Base-by-base conservation (phyloP, 2,329 filamentous ascomycete genomes). In the Claviceps purpurea region DNA sequence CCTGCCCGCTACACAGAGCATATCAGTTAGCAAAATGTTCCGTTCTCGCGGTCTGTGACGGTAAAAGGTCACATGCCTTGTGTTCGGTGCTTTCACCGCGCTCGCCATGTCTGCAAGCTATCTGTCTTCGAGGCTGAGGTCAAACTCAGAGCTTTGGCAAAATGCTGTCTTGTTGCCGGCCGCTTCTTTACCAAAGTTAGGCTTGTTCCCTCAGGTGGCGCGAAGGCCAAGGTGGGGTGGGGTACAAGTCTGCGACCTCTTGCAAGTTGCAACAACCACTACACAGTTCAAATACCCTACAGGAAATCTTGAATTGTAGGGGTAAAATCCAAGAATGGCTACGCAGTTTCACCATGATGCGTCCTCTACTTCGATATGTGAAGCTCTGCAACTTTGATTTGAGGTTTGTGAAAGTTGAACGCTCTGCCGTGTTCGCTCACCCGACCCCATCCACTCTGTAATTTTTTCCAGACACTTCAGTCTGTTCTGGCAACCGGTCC, bases 101-200 rank as follows among this genome's bases (percentile, higher is more conserved):
- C 63, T 69, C 43, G 69, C 67, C 70, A 73, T 73, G 13, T 56
- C 66, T 46, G 56, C 56, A 55, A 51, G 51, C 59, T 58, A 53
- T 50, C 50, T 56, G 53, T 51, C 56, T 46, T 59, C 53, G 50
- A 53, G 52, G 56, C 55, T 56, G 10, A 52, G 52, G 52, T 57
- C 50, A 55, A 56, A 52, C 57, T 54, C 54, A 51, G 54, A 61
- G 57, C 58, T 62, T 53, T 53, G 56, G 52, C 52, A 44, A 56
- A 56, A 56, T 48, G 60, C 64, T 61, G 61, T 26, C 62, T 59
- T 59, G 61, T 58, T 11, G 56, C 56, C 54, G 49, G 56, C 58
- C 60, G 61, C 61, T 64, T 65, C 60, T 58, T 60, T 59, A 62
- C 61, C 62, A 62, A 61, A 14, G 5, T 47, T 46, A 11, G 24